Evolutionary conservation across 495 filamentous ascomycete species (phyloP).

Genomic region (Xylaria grammica): DNA sequence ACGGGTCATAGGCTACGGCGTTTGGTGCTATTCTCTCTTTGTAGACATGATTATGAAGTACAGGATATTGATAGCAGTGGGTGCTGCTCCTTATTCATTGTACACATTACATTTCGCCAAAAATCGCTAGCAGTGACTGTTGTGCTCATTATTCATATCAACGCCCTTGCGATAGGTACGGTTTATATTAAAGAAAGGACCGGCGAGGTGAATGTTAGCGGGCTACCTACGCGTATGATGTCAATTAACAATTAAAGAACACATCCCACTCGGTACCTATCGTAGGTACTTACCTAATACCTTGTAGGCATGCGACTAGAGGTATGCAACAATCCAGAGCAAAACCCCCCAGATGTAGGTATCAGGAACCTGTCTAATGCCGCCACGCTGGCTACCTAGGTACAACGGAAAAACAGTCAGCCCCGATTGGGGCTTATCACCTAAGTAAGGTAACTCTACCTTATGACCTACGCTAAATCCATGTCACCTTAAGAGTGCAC

Average conservation of each 20-base stretch:
- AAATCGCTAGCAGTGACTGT: slow-evolving; percentile 6
- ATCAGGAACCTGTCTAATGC: slow-evolving; percentile 4
- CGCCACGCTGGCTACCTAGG: slow-evolving; percentile 37
- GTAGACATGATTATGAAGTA: slow-evolving; percentile 41
- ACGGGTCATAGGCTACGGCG: slow-evolving; percentile 39
- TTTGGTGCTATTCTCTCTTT: slow-evolving; percentile 34
- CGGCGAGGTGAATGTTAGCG: too few species aligned
- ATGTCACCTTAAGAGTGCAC: neutral
- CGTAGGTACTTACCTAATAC: too few species aligned
- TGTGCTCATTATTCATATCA: too few species aligned
- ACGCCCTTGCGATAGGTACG: too few species aligned
- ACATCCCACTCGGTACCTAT: too few species aligned
- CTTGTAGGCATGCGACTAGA: too few species aligned
- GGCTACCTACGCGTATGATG: too few species aligned
- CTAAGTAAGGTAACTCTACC: neutral
- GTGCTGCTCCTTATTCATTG: slow-evolving; percentile 29
- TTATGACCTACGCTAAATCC: neutral
- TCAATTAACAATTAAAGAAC: too few species aligned
- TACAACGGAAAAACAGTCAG: slow-evolving; percentile 29
- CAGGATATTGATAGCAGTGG: slow-evolving; percentile 29
- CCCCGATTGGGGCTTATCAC: slow-evolving; percentile 13
- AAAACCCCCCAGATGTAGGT: neutral
- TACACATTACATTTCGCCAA: slow-evolving; percentile 25
- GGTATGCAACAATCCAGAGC: neutral
- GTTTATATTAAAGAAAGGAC: too few species aligned